Evolutionary conservation across 202 grass and related monocot species (phyloP).

Genomic region (Panicum hallii): DNA sequence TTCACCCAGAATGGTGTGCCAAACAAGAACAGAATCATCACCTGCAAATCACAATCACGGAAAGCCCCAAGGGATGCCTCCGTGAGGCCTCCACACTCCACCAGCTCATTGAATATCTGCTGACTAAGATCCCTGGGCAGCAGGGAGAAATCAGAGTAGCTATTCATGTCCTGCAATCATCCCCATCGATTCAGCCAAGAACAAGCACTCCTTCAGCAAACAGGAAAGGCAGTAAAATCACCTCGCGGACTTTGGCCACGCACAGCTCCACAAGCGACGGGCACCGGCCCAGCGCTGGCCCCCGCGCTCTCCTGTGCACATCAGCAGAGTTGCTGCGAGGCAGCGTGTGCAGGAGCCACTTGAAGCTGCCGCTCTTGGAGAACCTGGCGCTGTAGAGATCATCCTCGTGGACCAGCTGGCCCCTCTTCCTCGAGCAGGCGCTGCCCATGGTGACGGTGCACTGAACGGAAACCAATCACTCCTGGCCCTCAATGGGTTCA

Average conservation of each 20-base stretch:
- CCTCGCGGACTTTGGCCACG: constrained; percentile 81
- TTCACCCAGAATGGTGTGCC: constrained; percentile 5
- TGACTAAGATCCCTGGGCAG: constrained; percentile 98
- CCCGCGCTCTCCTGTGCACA: constrained; percentile 47
- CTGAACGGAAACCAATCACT: constrained; percentile 23
- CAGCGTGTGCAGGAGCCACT: constrained; percentile 79
- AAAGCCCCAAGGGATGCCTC: constrained; percentile 72
- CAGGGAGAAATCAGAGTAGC: constrained; percentile 76
- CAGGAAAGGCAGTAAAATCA: constrained; percentile 32
- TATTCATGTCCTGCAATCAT: constrained; percentile 77
- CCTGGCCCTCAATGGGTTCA: neutral
- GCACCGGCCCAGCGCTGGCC: constrained; percentile 42
- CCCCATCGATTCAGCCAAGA: constrained; percentile 29
- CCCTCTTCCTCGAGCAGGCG: constrained; percentile 90
- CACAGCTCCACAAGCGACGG: constrained; percentile 86
- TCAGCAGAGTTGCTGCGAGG: constrained; percentile 56
- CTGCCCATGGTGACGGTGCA: constrained; percentile 61
- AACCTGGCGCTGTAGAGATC: constrained; percentile 67
- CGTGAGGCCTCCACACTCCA: constrained; percentile 63
- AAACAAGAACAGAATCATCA: constrained; percentile 49
- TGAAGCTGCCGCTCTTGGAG: constrained; percentile 89
- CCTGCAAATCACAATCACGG: constrained; percentile 88
- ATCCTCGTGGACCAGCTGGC: constrained; percentile 59
- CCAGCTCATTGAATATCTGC: constrained; percentile 91
- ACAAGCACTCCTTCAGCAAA: constrained; percentile 1